Base-by-base conservation (phyloP, 768 basidiomycete genomes). In the Termitomyces sp. region DNA sequence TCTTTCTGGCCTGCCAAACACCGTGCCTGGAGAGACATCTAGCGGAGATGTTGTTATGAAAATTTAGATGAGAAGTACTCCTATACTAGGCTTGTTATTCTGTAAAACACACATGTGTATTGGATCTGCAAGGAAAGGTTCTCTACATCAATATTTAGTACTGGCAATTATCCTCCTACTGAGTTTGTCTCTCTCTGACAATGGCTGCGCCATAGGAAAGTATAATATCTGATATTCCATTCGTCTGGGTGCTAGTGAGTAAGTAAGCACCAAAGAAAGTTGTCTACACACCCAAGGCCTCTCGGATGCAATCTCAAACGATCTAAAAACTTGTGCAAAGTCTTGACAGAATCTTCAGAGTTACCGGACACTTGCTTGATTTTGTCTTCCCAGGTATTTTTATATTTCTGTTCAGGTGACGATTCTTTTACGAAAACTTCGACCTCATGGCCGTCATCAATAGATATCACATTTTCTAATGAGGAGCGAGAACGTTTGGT, bases 191-290 rank as follows among this genome's bases (percentile, higher is more conserved):
- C 65, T 53, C 13, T 82, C 78, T 2, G 77, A 77, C 51, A 94
- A 71, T 6, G 89, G 85, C 1, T 77, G 73, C 0, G 76, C 79
- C 72, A 94, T 80, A 1, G 90, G 88, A 64, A 94, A 94, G 65
- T 85, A 88, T 31, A 97, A 75, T 18, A 96, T 82, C 68, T 97
- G 94, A 66, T 90, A 94, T 46, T 87, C 77, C 58, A 81, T 73
- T 60, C 71, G 75, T 59, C 85, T 86, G 62, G n/a, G 20, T 12
- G 49, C 24, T 29, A 31, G n/a, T 57, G 16, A 51, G 54, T 41
- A 24, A 34, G 20, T 18, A 20, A 6, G 7, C n/a, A 29, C 15
- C 42, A 39, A 8, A 5, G 1, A 33, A 15, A 12, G 13, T 8
- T 26, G 4, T 58, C 15, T 26, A 44, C 51, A 13, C 31, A 69